Evolutionary conservation across 495 filamentous ascomycete species (phyloP).

Genomic region (Geopyxis carbonaria): DNA sequence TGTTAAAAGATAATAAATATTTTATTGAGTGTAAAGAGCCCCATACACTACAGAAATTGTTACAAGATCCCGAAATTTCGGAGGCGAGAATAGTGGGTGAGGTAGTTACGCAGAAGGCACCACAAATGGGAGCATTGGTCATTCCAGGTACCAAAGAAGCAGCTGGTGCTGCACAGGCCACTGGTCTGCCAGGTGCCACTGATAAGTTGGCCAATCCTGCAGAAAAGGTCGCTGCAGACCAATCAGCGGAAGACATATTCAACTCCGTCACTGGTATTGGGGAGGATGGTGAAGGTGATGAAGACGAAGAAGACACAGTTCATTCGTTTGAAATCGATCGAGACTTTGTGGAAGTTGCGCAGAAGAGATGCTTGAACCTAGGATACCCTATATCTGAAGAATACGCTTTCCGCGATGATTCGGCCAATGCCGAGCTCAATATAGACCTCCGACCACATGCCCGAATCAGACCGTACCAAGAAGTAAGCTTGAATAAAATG

Average conservation of each 20-base stretch:
- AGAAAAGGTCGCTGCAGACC: slow-evolving; percentile 19
- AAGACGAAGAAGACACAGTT: slow-evolving; percentile 73
- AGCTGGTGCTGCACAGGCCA: slow-evolving; percentile 56
- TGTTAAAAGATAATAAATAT: slow-evolving; percentile 83
- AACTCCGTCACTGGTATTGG: slow-evolving; percentile 35
- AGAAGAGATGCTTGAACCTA: slow-evolving; percentile 76
- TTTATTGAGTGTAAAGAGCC: slow-evolving; percentile 85
- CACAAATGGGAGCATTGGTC: slow-evolving; percentile 74
- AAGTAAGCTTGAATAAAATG: slow-evolving; percentile 96
- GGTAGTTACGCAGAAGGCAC: slow-evolving; percentile 62
- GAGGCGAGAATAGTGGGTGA: slow-evolving; percentile 48
- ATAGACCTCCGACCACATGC: slow-evolving; percentile 78
- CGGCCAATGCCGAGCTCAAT: slow-evolving; percentile 70
- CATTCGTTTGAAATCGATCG: slow-evolving; percentile 88
- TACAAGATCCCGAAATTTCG: slow-evolving; percentile 56
- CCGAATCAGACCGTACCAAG: slow-evolving; percentile 81
- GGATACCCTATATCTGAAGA: slow-evolving; percentile 81
- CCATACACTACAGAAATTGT: slow-evolving; percentile 61
- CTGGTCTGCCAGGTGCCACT: slow-evolving; percentile 12
- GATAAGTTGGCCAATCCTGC: not conserved
- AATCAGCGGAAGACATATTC: slow-evolving; percentile 42
- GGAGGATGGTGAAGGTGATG: slow-evolving; percentile 64
- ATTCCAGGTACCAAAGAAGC: slow-evolving; percentile 93
- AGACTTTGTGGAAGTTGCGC: slow-evolving; percentile 61
- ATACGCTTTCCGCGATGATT: slow-evolving; percentile 94